A percentile compares a stretch with the other conserved stretches of the same genome.
Evolutionary conservation across 495 filamentous ascomycete species (phyloP).

Genomic region (Glarea lozoyensis): DNA sequence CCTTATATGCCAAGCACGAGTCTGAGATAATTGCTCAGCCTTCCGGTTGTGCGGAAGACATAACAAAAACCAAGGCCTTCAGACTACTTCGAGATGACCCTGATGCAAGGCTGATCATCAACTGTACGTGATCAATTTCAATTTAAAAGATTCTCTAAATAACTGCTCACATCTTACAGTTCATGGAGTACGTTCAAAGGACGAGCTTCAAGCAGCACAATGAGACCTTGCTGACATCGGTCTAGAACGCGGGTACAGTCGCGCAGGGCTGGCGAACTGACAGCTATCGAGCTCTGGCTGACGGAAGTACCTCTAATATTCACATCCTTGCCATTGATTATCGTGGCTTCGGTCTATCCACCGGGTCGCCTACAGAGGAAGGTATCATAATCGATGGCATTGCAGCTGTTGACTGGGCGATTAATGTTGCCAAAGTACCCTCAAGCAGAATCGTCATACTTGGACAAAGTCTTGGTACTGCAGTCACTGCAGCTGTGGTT

Average conservation of each 20-base stretch:
- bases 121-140: conserved; percentile 33
- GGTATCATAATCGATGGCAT: conserved; percentile 77
- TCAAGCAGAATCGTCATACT: conserved; percentile 66
- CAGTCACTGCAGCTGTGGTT: conserved; percentile 61
- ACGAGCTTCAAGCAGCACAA: background rate
- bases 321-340: conserved; percentile 74
- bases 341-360: conserved; percentile 78
- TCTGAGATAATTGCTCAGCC: conserved; percentile 38
- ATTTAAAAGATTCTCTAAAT: no score
- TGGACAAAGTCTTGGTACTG: conserved; percentile 89
- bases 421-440: conserved; percentile 52
- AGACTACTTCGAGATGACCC: conserved; percentile 55
- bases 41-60: conserved; percentile 39
- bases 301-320: conserved; percentile 43
- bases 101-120: conserved; percentile 49
- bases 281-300: conserved; percentile 54
- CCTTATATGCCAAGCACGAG: conserved; percentile 50
- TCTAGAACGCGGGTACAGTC: conserved; percentile 52
- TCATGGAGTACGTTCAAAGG: conserved; percentile 24
- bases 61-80: conserved; percentile 47
- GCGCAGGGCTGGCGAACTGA: conserved; percentile 52
- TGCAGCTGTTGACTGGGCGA: conserved; percentile 61
- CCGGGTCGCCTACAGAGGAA: conserved; percentile 68
- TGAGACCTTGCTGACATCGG: conserved; percentile 14
- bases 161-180: conserved; percentile 27